These are phyloP conservation scores for Sclerotiophoma versabilis DNA, from an alignment of 2,329 filamentous ascomycete genomes.

Conservation along the genomic window DNA sequence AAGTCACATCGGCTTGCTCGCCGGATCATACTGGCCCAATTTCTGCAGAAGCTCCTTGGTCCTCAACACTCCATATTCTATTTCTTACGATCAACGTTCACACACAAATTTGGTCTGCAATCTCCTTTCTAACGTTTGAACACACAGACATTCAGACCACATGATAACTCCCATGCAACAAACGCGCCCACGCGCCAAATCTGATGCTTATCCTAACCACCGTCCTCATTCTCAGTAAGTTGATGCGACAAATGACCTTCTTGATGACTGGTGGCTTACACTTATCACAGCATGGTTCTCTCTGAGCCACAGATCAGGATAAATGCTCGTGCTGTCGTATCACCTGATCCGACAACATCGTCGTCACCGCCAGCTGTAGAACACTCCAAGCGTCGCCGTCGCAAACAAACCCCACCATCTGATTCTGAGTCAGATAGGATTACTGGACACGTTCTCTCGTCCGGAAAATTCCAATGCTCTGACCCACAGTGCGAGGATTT, in stretches of 20 bases:
- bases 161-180: neutral
- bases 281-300: neutral
- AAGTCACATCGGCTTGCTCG: no score
- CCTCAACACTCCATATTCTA: no score
- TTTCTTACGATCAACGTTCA: no score
- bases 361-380: neutral
- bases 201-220: neutral
- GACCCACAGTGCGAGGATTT: constrained; percentile 23
- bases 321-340: neutral
- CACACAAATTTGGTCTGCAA: no score
- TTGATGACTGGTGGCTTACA: neutral
- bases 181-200: neutral
- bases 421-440: constrained; percentile 4
- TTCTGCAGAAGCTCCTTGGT: no score
- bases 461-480: constrained; percentile 37
- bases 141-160: neutral
- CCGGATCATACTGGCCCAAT: no score
- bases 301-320: neutral
- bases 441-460: constrained; percentile 35
- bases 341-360: neutral
- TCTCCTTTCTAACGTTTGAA: neutral
- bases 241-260: neutral
- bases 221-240: neutral
- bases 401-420: neutral
- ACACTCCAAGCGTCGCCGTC: neutral